Evolutionary conservation across 257 asterid genomes (phyloP).

Genomic region (Phtheirospermum japonicum): DNA sequence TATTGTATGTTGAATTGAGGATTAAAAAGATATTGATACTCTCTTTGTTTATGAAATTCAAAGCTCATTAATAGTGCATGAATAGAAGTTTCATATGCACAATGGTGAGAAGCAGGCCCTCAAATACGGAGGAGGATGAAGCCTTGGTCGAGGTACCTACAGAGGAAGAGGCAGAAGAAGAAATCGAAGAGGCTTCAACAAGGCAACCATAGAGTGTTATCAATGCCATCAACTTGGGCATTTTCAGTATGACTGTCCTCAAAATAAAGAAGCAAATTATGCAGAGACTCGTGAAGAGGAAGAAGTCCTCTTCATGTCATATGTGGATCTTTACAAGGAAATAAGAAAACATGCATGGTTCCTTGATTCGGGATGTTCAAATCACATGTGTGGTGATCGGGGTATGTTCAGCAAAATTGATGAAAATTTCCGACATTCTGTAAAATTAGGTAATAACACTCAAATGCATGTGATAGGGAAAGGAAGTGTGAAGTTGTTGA

Average conservation of each 20-base stretch:
- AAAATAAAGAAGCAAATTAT: not conserved
- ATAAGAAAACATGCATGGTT: too few relatives aligned
- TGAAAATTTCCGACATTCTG: not conserved
- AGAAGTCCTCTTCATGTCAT: conserved; percentile 19
- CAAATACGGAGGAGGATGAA: too few relatives aligned
- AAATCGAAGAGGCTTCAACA: not conserved
- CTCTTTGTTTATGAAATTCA: not conserved
- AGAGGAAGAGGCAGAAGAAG: not conserved
- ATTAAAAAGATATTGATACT: not conserved
- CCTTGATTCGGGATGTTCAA: too few relatives aligned
- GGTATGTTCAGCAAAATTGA: not conserved
- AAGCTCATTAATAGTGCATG: too few relatives aligned
- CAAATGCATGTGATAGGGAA: not conserved
- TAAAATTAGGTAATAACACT: conserved; percentile 8
- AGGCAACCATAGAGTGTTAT: conserved; percentile 13
- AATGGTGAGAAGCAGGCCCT: conserved; percentile 11
- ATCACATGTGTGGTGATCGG: conserved; percentile 17
- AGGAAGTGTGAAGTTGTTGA: not conserved
- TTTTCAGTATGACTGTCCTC: conserved; percentile 8
- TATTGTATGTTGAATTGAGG: not conserved
- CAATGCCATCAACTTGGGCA: conserved; percentile 15
- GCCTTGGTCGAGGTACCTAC: not conserved
- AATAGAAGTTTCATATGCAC: too few relatives aligned
- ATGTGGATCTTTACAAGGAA: not conserved
- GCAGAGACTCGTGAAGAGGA: not conserved